Base-by-base conservation (phyloP, 2,329 filamentous ascomycete genomes). In the Domatiomyces globalis region DNA sequence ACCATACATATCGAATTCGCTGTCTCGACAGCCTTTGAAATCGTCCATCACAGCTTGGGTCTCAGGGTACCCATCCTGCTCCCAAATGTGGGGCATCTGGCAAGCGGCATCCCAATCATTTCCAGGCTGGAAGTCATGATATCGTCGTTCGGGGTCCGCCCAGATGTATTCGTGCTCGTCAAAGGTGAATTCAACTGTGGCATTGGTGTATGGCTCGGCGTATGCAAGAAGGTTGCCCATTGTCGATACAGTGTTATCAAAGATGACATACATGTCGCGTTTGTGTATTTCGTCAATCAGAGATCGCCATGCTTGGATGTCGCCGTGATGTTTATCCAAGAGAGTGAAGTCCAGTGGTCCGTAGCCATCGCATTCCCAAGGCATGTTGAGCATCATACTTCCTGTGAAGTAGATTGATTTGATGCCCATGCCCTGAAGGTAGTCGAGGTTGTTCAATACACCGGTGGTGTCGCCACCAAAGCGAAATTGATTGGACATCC, bases 211-310 rank as follows among this genome's bases (percentile, higher is more conserved):
- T 1, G 73, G 73, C 22, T 75, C 61, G 25, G 27, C 47, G 60
- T 76, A 78, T 17, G 70, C 71, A 47, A 78, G 68, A 36, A 78
- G 63, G 56, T 78, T 73, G 44, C 71, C 69, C 73, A 78, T 73
- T n/a, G 74, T 78, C 15, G 70, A 68, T 61, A 78, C 70, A 5
- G 75, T 78, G 58, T 77, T 76, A 58, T 78, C 75, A 46, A 78
- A 56, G 29, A 78, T 63, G 36, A 77, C 73, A 60, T 75, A 76
- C 74, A 78, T 77, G 51, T 67, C 70, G 20, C 70, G 66, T 4
- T 58, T 54, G 57, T 78, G 75, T 17, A 78, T 73, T 44, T 71
- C 72, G 36, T 68, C 62, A 49, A 78, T 70, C 7, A 69, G 65
- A 17, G 62, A 61, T 49, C 73, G 68, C 73, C 73, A 77, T 46